phyloP scores from a whole-genome alignment of 225 moss, liverwort and hornwort species.

The Thuidium tamariscinum region DNA sequence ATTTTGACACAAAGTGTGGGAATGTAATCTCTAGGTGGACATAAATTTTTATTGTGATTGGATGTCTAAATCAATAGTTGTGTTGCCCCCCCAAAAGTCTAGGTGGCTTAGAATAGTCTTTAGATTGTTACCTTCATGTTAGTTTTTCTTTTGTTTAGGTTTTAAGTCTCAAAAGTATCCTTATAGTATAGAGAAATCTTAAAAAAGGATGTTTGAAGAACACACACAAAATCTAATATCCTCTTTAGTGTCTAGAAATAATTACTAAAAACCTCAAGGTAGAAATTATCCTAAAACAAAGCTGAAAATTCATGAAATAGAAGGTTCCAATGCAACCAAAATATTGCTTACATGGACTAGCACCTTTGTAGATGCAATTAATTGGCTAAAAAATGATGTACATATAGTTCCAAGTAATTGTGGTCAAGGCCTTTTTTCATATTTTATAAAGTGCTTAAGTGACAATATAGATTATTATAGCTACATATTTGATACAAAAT shows the following conservation, averaged over 20 bases:
- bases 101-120: fast-evolving
- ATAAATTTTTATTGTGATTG: fast-evolving
- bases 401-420: fast-evolving
- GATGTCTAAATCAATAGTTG: fast-evolving
- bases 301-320: neutral
- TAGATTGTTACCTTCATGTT: fast-evolving
- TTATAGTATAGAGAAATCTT: neutral
- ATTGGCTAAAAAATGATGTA: neutral
- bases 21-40: fast-evolving
- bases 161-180: no score
- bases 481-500: no score
- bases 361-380: fast-evolving
- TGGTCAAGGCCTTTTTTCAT: no score
- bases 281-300: neutral
- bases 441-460: no score
- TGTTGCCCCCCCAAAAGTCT: fast-evolving
- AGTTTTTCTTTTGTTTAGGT: neutral
- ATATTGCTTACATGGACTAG: fast-evolving
- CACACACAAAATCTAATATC: neutral
- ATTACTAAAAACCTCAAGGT: fast-evolving
- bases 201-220: neutral
- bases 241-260: neutral
- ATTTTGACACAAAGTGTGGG: neutral
- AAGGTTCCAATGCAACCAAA: neutral
- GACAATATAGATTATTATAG: no score